phyloP scores from a whole-genome alignment of 2,329 filamentous ascomycete genomes.

The Zalaria sp. region DNA sequence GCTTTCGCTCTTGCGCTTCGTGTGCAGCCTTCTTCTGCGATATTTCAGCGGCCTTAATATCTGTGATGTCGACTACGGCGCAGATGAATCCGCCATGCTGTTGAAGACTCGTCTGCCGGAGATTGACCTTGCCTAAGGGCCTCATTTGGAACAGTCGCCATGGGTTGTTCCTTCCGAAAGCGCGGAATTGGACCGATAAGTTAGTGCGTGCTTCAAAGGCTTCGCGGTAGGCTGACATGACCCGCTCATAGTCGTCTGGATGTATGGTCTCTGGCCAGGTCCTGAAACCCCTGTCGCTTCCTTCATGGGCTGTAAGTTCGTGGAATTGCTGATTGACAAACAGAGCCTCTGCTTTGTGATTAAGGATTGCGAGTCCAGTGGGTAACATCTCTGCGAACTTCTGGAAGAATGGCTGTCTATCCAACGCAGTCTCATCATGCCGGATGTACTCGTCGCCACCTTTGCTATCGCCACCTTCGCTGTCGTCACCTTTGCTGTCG shows the following conservation, averaged over 20 bases:
- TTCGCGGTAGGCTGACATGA: constrained; percentile 28
- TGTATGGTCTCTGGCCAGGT: constrained; percentile 33
- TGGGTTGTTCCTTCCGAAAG: constrained; percentile 15
- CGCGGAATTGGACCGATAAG: constrained; percentile 28
- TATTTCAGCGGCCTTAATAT: constrained; percentile 29
- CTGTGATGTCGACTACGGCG: constrained; percentile 31
- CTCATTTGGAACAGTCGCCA: constrained; percentile 26
- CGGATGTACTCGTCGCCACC: background rate
- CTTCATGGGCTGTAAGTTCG: constrained; percentile 27
- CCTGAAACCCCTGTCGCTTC: constrained; percentile 24
- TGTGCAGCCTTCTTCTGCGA: constrained; percentile 26
- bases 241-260: constrained; percentile 27
- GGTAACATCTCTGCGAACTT: constrained; percentile 31
- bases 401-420: constrained; percentile 28
- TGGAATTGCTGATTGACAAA: constrained; percentile 34
- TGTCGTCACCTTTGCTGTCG: no score
- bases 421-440: constrained; percentile 6
- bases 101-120: constrained; percentile 15
- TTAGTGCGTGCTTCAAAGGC: constrained; percentile 24
- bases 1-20: constrained; percentile 28
- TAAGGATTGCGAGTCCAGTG: constrained; percentile 30
- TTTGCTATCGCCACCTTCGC: background rate
- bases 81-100: constrained; percentile 30
- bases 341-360: constrained; percentile 28
- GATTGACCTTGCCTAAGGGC: constrained; percentile 24